Conservation (phyloP, 306 rosid species). For the Acacia crassicarpa region DNA sequence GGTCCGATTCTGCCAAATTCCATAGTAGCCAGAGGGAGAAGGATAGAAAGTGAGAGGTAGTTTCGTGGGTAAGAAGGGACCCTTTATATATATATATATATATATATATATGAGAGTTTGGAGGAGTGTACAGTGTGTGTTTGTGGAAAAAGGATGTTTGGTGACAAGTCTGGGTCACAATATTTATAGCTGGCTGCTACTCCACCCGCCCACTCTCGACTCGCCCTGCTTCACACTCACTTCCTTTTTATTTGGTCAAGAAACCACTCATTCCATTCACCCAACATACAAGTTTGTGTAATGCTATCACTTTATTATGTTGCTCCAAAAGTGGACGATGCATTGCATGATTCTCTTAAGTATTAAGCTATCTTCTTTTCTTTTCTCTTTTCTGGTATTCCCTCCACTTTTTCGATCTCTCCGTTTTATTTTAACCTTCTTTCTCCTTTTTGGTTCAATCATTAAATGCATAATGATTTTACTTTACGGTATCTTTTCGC, state of each 20-base stretch:
- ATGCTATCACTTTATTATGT: background rate
- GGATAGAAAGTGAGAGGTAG: background rate
- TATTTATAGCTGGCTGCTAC: background rate
- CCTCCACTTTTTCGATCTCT: background rate
- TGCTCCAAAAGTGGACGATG: background rate
- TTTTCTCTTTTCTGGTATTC: background rate
- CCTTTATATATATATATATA: background rate
- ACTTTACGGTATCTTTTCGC: background rate
- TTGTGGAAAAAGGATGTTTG: constrained; percentile 43
- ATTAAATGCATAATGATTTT: background rate
- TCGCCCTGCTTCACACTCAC: background rate
- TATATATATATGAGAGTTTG: background rate
- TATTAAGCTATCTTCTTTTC: constrained; percentile 37
- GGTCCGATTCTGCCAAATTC: constrained; percentile 51
- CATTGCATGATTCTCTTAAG: constrained; percentile 40
- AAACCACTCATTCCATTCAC: background rate
- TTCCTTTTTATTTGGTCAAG: background rate
- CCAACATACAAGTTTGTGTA: background rate
- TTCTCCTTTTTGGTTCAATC: background rate
- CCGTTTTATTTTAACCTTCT: background rate
- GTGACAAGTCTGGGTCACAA: constrained; percentile 59
- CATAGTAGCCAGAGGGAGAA: constrained; percentile 37
- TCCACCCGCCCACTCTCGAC: background rate
- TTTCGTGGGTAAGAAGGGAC: background rate
- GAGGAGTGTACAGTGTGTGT: background rate